Base-by-base conservation (phyloP, 2,329 filamentous ascomycete species). In the Stemphylium vesicarium region DNA sequence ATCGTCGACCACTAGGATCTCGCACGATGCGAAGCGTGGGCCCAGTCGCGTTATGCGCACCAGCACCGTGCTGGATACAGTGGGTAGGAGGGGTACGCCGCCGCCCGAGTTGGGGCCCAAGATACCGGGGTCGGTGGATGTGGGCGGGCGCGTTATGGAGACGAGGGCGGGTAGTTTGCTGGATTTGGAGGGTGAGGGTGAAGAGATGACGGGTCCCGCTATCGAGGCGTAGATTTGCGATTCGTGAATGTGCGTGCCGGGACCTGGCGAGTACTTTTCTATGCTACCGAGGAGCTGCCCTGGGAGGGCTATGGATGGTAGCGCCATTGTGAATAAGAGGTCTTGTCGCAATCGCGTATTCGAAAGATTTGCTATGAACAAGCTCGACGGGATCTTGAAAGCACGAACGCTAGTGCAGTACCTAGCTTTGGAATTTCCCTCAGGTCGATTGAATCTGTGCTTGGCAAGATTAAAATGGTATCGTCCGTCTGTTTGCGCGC, bases 41-140 rank as follows among this genome's bases (percentile, higher is more conserved):
- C 90, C 89, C 52, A 97, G 88, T 42, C 94, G 88, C 32, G 91
- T 91, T 36, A 99, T 91, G 32, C 90, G 87, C 60, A 91, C 92
- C 35, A 99, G 84, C 35, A 98, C 91, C 13, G 87, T 82, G 65
- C 89, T 89, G 69, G 88, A 85, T 36, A 97, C 91, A 63, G 90
- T 86, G 1, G 95, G 95, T 7, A 97, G 83, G 47, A 92, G 85
- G 74, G 92, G 90, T 57, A 85, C 84, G 73, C 85, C 85, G 65
- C 63, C 63, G 35, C 68, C 60, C 37, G 66, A 64, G 51, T 47
- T 56, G 43, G 60, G 49, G 55, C 62, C 64, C 9, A 65, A 60
- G 32, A 65, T 67, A 26, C 63, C 60, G 0, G 61, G 60, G 36
- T 61, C 59, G 26, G 44, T 52, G 7, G 52, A 56, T 3, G 55